Conservation (phyloP, 495 filamentous ascomycete genomes). For the Bacidia gigantensis region DNA sequence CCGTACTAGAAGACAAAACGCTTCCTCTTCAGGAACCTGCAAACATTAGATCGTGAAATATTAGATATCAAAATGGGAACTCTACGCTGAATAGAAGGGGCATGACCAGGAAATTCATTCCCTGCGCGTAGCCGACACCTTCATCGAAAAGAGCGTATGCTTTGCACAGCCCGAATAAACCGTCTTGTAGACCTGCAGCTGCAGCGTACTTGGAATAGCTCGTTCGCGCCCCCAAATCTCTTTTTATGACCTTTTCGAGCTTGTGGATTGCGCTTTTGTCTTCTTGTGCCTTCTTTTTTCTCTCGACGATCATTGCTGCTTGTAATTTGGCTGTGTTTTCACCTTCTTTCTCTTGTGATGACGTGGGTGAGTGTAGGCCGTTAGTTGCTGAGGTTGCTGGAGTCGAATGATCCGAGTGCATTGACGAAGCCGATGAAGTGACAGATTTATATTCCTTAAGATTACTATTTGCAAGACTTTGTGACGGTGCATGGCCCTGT, state of each 20-base stretch:
- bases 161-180: slow-evolving; percentile 89
- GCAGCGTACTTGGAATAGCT: slow-evolving; percentile 92
- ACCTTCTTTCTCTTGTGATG: slow-evolving; percentile 45
- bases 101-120: slow-evolving; percentile 98
- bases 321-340: slow-evolving; percentile 56
- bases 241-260: slow-evolving; percentile 80
- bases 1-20: slow-evolving; percentile 82
- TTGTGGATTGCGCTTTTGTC: slow-evolving; percentile 57
- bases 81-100: slow-evolving; percentile 91
- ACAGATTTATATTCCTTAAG: slow-evolving; percentile 49
- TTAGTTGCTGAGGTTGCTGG: slow-evolving; percentile 47
- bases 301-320: slow-evolving; percentile 47
- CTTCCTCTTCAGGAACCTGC: slow-evolving; percentile 94
- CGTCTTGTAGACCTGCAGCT: slow-evolving; percentile 81
- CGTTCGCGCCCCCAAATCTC: slow-evolving; percentile 81
- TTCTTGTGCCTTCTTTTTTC: slow-evolving; percentile 61
- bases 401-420: slow-evolving; percentile 66
- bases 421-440: slow-evolving; percentile 63
- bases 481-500: slow-evolving; percentile 15
- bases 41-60: not conserved
- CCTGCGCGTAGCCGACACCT: slow-evolving; percentile 89
- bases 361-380: slow-evolving; percentile 40
- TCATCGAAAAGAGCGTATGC: slow-evolving; percentile 95
- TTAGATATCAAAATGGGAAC: slow-evolving; percentile 1
- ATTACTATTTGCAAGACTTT: slow-evolving; percentile 29